Evolutionary conservation across 768 basidiomycete genomes (phyloP), one percentile per base, ranked within the genome.

Genomic region (Lentinula boryana): DNA sequence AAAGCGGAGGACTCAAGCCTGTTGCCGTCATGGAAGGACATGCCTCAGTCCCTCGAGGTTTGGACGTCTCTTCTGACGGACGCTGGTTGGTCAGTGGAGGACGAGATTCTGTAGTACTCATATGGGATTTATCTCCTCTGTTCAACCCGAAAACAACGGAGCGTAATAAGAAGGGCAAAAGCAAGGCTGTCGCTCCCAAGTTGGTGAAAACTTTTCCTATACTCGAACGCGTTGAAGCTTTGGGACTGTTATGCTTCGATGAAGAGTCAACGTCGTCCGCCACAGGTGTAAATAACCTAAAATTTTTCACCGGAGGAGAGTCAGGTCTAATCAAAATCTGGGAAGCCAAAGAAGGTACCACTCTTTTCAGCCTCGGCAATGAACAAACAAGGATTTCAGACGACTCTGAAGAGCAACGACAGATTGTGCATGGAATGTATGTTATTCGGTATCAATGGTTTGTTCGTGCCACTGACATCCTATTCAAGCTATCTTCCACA

Each of bases 21-120:
- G 76, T 88, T 61, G 86, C 86, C 10, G 80, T 95, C n/a, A 78
- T 99, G 16, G 95, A 98, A 66, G 97, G 95, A 0, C 97, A 99
- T 72, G 90, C 91, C 44, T 95, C 92, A 40, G 95, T 98, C 40
- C 95, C 96, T 9, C 80, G 97, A 60, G 95, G 93, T 6, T 78
- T 98, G 41, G 93, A 91, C 66, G 84, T 95, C 23, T 89, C 90
- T 4, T 69, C 71, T 6, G 95, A 98, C 69, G 96, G 95, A 12
- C 85, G 85, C 68, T 95, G 90, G 88, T 81, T 97, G 23, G 76
- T 98, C 60, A 94, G 88, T 60, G 95, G 93, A 15, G 96, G 95
- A 31, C 78, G 97, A 61, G 97, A 99, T 72, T 88, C 93, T 7
- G 94, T 98, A 1, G 89, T 93, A 18, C 74, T 98, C 53, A 78